Base-by-base conservation (phyloP, 1,284 basidiomycete species). In the Papiliotrema nemorosa region DNA sequence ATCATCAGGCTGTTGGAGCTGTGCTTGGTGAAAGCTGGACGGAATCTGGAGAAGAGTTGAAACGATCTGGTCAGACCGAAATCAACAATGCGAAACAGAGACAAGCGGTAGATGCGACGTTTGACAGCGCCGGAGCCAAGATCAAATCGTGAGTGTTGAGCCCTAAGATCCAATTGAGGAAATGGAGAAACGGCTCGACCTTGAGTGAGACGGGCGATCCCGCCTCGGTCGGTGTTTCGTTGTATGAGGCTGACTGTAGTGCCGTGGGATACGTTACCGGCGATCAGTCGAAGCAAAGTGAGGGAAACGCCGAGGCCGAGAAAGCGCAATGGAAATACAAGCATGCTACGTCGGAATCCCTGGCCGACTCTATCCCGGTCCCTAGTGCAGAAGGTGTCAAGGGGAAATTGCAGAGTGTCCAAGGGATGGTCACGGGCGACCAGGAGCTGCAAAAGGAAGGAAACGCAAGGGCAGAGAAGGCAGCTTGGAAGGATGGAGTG, bases 81-180 rank as follows among this genome's bases (percentile, higher is more conserved):
- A 59, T 71, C 2, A 52, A 67, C 10, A 66, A 63, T 7, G 75
- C 75, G 18, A 68, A 69, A 52, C 21, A 33, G n/a, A 47, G 58
- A 25, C 59, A 66, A 24, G 64, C 63, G 12, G 57, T 55, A 2
- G 73, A 73, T 14, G 66, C 69, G 2, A 60, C 58, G 0, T 55
- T 63, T 1, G 71, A 75, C 43, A 47, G 62, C 0, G 61, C 58
- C 4, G 49, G 53, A 16, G 75, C 62, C 5, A 75, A 75, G 52
- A 53, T 62, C 6, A 70, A 75, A 56, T 64, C 66, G 72, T 75
- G 35, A 50, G 71, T 69, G n/a, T n/a, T n/a, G n/a, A n/a, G n/a
- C n/a, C n/a, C n/a, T 38, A 20, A 9, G 13, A 12, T 38, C n/a
- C n/a, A n/a, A n/a, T n/a, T n/a, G n/a, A n/a, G n/a, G n/a, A n/a